Conservation (phyloP, 2,329 filamentous ascomycete species). For the Epichloe sp. region DNA sequence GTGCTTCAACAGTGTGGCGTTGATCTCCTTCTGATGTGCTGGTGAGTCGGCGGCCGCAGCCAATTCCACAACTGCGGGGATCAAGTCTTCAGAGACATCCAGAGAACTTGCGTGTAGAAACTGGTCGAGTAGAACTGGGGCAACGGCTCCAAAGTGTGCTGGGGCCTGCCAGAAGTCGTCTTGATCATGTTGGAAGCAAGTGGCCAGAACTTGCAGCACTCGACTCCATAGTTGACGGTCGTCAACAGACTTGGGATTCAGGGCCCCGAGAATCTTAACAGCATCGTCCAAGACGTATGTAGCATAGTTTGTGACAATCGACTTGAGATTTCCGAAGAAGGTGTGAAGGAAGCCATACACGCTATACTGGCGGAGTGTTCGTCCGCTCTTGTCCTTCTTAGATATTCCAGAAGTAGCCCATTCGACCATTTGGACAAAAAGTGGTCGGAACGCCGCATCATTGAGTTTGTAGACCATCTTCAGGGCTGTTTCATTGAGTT, state of each 20-base stretch:
- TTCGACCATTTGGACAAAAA: constrained; percentile 77
- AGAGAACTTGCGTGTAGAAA: constrained; percentile 35
- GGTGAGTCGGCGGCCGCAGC: constrained; percentile 70
- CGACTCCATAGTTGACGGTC: constrained; percentile 52
- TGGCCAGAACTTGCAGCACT: constrained; percentile 57
- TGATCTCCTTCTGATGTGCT: constrained; percentile 84
- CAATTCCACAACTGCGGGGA: constrained; percentile 68
- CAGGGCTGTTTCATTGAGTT: constrained; percentile 57
- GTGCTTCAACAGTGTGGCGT: constrained; percentile 61
- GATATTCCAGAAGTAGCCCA: constrained; percentile 55
- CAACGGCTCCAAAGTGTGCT: constrained; percentile 66
- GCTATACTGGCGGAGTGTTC: constrained; percentile 52
- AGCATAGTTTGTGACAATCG: constrained; percentile 86
- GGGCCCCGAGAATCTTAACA: constrained; percentile 44
- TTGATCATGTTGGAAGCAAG: constrained; percentile 77
- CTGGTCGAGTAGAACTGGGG: constrained; percentile 56
- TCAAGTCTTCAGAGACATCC: constrained; percentile 38
- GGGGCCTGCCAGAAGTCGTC: constrained; percentile 95
- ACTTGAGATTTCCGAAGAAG: constrained; percentile 81
- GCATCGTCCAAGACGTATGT: constrained; percentile 71
- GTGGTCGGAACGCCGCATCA: constrained; percentile 80
- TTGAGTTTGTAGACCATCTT: constrained; percentile 96
- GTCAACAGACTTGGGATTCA: constrained; percentile 34
- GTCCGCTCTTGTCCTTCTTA: constrained; percentile 47
- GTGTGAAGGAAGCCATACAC: constrained; percentile 68